Base-by-base conservation (phyloP, 306 rosid genomes). In the Cucurbita argyrosperma region DNA sequence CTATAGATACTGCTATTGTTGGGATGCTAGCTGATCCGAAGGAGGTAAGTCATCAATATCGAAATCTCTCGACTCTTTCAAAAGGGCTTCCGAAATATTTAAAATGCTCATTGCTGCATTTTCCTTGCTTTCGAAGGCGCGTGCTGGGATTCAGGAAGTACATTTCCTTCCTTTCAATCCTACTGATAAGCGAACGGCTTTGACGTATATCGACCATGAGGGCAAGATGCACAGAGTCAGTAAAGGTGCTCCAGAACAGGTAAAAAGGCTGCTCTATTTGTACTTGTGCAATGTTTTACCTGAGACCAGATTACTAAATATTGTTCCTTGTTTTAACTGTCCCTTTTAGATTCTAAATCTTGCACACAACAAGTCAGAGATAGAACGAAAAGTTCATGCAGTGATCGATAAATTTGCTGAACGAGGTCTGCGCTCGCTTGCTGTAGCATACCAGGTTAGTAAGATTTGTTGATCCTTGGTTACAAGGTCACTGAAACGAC, bases 201-300 rank as follows among this genome's bases (percentile, higher is more conserved):
- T 95, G 87, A 95, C 97, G 74, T 95, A 95, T 74, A 71, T 85
- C 76, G 99, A 95, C 60, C 83, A 77, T 57, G 91, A 84, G 55
- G 96, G 96, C 49, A 91, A 89, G 84, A 88, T 88, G 99, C 99
- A 88, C 51, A 82, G 97, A 83, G 99, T 95, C 64, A 95, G 99
- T 89, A 95, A 95, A 86, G 99, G 99, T 76, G 99, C 99, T 66
- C 99, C 97, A 0, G 96, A 91, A 79, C 99, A 95, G 97, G 99
- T 95, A 81, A 77, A 26, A 59, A 79, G 38, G 63, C 45, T 38
- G 61, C 61, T 63, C n/a, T 72, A 38, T 7, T 57, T 12, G 19
- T 13, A 45, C 26, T 61, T 50, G 57, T 62, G 52, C 26, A 76
- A 23, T 23, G 26, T 30, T 75, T 60, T 38, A 50, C 51, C 76